Evolutionary conservation across 2,329 filamentous ascomycete species (phyloP), one percentile per base, ranked within the genome.

Genomic region (Beauveria asiatica): DNA sequence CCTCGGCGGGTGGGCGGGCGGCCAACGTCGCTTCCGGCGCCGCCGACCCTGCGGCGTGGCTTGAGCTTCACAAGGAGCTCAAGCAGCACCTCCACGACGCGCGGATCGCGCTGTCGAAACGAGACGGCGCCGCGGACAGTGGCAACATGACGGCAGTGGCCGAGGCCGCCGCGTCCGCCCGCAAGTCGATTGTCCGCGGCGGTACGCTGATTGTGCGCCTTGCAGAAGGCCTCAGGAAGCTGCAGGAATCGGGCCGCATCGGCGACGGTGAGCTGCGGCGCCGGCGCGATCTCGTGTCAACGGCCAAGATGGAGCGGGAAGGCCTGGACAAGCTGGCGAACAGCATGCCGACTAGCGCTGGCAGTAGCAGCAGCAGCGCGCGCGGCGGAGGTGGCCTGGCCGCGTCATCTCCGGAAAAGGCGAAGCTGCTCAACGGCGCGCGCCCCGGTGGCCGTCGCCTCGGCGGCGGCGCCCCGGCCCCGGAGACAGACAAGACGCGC

Each of bases 191-290:
- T 10, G 80, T 92, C 33, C 84, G 86, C 66, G 87, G 87, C 0
- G 85, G 83, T 1, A 82, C 83, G 1, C 70, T 90, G 58, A 75
- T 92, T 4, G 77, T 76, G 1, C 82, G 80, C 55, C 76, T 93
- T 37, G 83, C 86, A 5, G 83, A 89, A 41, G 89, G 88, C 0
- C 70, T 93, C 62, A 77, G 76, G 62, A 73, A 74, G 33, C 80
- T 87, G 69, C 77, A 80, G 64, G 81, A 85, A 39, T 69, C 70
- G 2, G 78, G 76, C 54, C 67, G 82, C 63, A 69, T 93, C 1
- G 89, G 89, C 3, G 87, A 89, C 3, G 90, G 90, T 17, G 90
- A 94, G 75, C 74, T 92, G 39, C 78, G 89, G 49, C 77, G 90
- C 7, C 77, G 90, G 54, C 79, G 83, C 60, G 90, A 94, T 70